Evolutionary conservation across 2,329 filamentous ascomycete genomes (phyloP).

Genomic region (Cadophora sp.): DNA sequence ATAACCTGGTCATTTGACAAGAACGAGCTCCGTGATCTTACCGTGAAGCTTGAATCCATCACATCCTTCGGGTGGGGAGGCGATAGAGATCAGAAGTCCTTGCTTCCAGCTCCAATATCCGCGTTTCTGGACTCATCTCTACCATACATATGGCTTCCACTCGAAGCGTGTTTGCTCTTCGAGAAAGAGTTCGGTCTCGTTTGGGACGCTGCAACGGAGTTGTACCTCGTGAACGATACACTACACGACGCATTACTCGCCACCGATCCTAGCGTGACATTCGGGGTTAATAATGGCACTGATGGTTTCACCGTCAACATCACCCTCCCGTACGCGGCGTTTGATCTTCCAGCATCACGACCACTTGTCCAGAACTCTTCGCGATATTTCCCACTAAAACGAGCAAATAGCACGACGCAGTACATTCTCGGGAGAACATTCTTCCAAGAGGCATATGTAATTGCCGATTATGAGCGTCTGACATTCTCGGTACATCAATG

Average conservation of each 20-base stretch:
- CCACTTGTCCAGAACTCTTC: slow-evolving; percentile 38
- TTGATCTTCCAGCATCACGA: slow-evolving; percentile 46
- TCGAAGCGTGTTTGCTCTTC: slow-evolving; percentile 45
- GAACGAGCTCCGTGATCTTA: slow-evolving; percentile 46
- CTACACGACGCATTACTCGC: slow-evolving; percentile 33
- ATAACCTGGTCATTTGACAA: slow-evolving; percentile 47
- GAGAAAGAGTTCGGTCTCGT: slow-evolving; percentile 45
- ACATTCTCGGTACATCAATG: slow-evolving; percentile 49
- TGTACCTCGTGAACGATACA: slow-evolving; percentile 44
- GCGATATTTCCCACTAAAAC: slow-evolving; percentile 47
- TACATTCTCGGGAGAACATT: slow-evolving; percentile 48
- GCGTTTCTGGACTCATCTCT: slow-evolving; percentile 47
- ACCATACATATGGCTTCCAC: slow-evolving; percentile 48
- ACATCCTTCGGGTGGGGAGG: slow-evolving; percentile 30
- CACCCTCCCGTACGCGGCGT: slow-evolving; percentile 46
- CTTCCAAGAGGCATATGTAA: slow-evolving; percentile 46
- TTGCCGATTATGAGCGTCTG: slow-evolving; percentile 48
- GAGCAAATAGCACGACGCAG: slow-evolving; percentile 42
- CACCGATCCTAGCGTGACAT: slow-evolving; percentile 45
- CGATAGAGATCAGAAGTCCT: slow-evolving; percentile 7
- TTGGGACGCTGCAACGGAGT: slow-evolving; percentile 44
- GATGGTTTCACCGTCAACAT: slow-evolving; percentile 42
- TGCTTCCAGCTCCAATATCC: slow-evolving; percentile 38
- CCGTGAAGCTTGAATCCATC: slow-evolving; percentile 45
- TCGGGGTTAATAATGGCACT: slow-evolving; percentile 41